Evolutionary conservation across 2,329 filamentous ascomycete genomes (phyloP).

Genomic region (Mycosphaerella sp.): DNA sequence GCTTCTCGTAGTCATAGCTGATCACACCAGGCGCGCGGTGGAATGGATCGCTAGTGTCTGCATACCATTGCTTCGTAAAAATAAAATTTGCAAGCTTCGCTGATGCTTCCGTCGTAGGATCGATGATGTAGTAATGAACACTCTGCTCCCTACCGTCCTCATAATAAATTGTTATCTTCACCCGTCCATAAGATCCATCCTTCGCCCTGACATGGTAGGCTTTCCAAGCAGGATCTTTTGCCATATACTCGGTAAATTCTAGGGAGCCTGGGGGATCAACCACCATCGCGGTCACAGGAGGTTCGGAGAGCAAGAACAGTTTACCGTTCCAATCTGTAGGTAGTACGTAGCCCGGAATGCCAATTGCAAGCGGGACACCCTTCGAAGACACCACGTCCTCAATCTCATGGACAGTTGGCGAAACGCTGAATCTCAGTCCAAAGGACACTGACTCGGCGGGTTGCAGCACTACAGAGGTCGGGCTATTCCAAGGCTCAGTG

Average conservation of each 20-base stretch:
- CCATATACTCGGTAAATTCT: background rate
- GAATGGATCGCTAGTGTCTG: slow-evolving; percentile 49
- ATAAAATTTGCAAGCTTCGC: slow-evolving; percentile 38
- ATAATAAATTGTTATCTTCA: background rate
- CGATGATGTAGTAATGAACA: background rate
- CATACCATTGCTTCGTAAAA: slow-evolving; percentile 51
- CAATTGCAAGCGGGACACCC: slow-evolving; percentile 46
- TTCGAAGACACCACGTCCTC: slow-evolving; percentile 38
- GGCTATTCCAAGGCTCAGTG: slow-evolving; percentile 50
- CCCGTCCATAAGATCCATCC: background rate
- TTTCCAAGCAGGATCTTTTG: background rate
- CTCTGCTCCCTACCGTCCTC: background rate
- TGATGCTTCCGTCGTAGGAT: background rate
- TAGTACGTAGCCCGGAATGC: slow-evolving; percentile 52
- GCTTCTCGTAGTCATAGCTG: slow-evolving; percentile 45
- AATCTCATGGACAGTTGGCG: background rate
- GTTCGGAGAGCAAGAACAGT: slow-evolving; percentile 43
- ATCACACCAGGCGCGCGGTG: slow-evolving; percentile 51
- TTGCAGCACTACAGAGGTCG: slow-evolving; percentile 44
- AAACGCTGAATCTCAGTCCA: background rate
- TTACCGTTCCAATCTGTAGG: slow-evolving; percentile 44
- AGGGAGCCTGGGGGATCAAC: background rate
- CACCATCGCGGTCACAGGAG: slow-evolving; percentile 35
- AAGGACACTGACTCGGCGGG: slow-evolving; percentile 39
- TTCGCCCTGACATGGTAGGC: background rate